Evolutionary conservation across 164 flowering plant genomes (phyloP), one percentile per base, ranked within the genome.

Genomic region (Piper longum): DNA sequence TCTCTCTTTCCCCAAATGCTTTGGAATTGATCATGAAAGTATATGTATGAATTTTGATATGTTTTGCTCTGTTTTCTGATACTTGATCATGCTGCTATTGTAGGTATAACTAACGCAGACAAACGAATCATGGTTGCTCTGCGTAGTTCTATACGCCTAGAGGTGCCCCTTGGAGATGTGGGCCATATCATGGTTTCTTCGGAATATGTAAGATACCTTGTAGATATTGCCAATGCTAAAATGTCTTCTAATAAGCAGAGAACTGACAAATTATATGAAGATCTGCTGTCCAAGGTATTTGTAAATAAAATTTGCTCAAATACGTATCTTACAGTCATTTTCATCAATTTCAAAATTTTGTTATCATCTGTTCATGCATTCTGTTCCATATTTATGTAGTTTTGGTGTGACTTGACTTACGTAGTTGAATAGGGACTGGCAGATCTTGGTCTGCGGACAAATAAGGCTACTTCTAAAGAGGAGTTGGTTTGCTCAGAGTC

Each of bases 111-210:
- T 0, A 79, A 79, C 64, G 79, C 74, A 0, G 43, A 67, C 16
- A 87, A 82, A 75, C 80, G 96, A 18, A 84, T 87, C 41, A 91
- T 91, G 48, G 74, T 89, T 9, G 96, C 85, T 1, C 76, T 89
- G 3, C 76, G 96, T 43, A 84, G 96, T 61, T 88, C 98, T 9
- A 84, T 91, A n/a, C 69, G 95, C 43, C 13, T 91, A 71, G 98
- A 91, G 73, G 91, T 91, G 63, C 98, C 96, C 19, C 66, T 91
- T 64, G 96, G 98, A 4, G 73, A 70, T 54, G 68, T 56, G 0
- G 65, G 63, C 7, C 48, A 67, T 63, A 58, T 88, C 41, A 64
- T 82, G 81, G 98, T 86, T 62, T 73, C 85, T 14, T 69, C 66
- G 0, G 92, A 87, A 72, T 89, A 83, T 67, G 83, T 87, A 48